Percentiles rank a stretch among this genome's conserved stretches.
phyloP scores from a whole-genome alignment of 2,329 filamentous ascomycete species.

The Colletotrichum sp. region DNA sequence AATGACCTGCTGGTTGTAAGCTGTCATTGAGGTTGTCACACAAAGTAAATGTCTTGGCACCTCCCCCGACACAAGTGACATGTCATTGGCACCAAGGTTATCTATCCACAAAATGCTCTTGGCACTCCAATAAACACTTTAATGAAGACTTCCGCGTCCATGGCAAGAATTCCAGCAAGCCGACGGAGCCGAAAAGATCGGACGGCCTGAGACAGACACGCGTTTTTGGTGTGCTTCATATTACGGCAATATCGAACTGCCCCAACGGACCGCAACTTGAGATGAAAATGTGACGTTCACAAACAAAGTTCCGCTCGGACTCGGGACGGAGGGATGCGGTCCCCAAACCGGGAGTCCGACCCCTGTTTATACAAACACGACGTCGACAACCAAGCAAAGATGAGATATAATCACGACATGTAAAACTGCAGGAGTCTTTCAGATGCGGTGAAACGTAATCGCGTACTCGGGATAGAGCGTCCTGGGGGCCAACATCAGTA shows the following conservation, averaged over 20 bases:
- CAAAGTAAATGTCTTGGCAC: neutral
- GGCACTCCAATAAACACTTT: neutral
- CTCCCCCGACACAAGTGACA: neutral
- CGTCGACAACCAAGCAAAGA: neutral
- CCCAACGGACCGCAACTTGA: neutral
- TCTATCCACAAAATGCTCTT: neutral
- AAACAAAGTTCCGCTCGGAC: neutral
- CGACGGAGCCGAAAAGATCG: neutral
- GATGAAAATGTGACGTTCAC: neutral
- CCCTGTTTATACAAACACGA: neutral
- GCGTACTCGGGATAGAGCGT: neutral
- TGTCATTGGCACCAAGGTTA: neutral
- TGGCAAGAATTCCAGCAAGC: neutral
- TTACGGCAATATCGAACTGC: neutral
- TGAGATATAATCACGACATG: neutral
- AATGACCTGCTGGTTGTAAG: neutral
- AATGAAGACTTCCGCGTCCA: neutral
- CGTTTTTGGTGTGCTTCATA: neutral
- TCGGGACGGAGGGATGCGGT: neutral
- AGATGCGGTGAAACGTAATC: neutral
- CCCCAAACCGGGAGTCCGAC: neutral
- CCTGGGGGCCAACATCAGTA: neutral
- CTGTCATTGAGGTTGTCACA: neutral
- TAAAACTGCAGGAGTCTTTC: neutral
- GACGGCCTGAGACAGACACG: neutral